Evolutionary conservation across 1,284 basidiomycete genomes (phyloP).

Genomic region (Takashimella tepidaria): DNA sequence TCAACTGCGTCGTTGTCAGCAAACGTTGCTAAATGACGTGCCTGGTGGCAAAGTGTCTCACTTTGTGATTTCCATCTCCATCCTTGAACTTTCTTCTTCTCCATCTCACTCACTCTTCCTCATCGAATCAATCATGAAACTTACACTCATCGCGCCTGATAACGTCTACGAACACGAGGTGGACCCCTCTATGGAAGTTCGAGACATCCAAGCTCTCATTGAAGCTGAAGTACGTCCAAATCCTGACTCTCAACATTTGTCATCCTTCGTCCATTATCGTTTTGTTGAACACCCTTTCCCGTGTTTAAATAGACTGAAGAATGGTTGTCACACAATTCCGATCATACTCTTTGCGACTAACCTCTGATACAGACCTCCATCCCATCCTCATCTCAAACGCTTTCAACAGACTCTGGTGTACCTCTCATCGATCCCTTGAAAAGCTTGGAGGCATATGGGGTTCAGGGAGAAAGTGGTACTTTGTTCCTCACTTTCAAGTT

Average conservation of each 20-base stretch:
- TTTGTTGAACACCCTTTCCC: conserved; percentile 2
- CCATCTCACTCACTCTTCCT: background rate
- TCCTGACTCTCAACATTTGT: background rate
- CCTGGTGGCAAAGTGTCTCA: background rate
- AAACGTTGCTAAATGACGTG: background rate
- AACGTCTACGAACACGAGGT: conserved; percentile 72
- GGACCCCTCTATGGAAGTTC: conserved; percentile 77
- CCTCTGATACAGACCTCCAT: conserved; percentile 36
- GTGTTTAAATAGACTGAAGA: too few relatives aligned
- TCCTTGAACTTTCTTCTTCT: background rate
- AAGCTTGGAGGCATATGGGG: conserved; percentile 35
- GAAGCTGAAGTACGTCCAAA: conserved; percentile 70
- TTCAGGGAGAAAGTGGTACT: conserved; percentile 29
- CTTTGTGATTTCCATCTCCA: background rate
- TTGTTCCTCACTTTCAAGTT: conserved; percentile 41
- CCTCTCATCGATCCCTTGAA: conserved; percentile 26
- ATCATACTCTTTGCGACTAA: too few relatives aligned
- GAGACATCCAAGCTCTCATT: conserved; percentile 79
- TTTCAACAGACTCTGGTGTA: conserved; percentile 39
- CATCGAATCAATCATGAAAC: conserved; percentile 57
- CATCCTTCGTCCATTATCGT: background rate
- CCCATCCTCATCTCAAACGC: conserved; percentile 16
- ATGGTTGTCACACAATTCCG: too few relatives aligned
- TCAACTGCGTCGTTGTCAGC: background rate
- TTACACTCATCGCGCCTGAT: conserved; percentile 75